Evolutionary conservation across 192 early-diverging fungal species (phyloP).

Genomic region (Fimicolochytrium jonesii): DNA sequence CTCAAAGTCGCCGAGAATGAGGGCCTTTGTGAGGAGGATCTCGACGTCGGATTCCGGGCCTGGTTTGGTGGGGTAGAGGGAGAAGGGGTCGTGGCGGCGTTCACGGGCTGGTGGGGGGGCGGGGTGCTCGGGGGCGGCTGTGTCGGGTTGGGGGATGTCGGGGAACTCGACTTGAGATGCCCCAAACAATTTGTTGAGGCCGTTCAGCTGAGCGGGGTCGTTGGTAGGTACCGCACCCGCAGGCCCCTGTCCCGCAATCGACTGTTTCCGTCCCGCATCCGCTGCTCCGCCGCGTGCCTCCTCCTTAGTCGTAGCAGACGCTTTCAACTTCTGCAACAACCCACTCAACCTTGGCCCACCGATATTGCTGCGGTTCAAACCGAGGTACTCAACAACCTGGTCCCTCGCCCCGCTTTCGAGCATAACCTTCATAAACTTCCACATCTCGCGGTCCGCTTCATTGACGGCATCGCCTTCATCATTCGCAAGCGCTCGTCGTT

Average conservation of each 20-base stretch:
- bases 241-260: neutral
- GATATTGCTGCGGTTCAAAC: conserved; percentile 71
- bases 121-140: neutral
- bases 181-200: conserved; percentile 21
- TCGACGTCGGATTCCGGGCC: conserved; percentile 68
- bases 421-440: conserved; percentile 81
- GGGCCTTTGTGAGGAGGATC: conserved; percentile 73
- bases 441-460: conserved; percentile 49
- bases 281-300: conserved; percentile 13
- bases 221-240: conserved; percentile 5
- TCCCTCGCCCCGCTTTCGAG: conserved; percentile 76
- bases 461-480: conserved; percentile 17
- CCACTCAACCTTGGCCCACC: conserved; percentile 57
- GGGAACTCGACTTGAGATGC: conserved; percentile 42
- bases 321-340: conserved; percentile 43
- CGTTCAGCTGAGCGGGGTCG: conserved; percentile 22
- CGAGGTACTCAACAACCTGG: conserved; percentile 81
- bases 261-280: conserved; percentile 1
- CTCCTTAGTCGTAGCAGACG: conserved; percentile 15
- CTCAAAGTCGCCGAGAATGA: conserved; percentile 91
- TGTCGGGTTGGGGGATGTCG: conserved; percentile 41
- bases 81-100: conserved; percentile 34
- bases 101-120: neutral
- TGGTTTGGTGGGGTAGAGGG: conserved; percentile 29
- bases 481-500: conserved; percentile 17